Evolutionary conservation across 345 rosid species (phyloP).

Genomic region (Syzygium jambos): DNA sequence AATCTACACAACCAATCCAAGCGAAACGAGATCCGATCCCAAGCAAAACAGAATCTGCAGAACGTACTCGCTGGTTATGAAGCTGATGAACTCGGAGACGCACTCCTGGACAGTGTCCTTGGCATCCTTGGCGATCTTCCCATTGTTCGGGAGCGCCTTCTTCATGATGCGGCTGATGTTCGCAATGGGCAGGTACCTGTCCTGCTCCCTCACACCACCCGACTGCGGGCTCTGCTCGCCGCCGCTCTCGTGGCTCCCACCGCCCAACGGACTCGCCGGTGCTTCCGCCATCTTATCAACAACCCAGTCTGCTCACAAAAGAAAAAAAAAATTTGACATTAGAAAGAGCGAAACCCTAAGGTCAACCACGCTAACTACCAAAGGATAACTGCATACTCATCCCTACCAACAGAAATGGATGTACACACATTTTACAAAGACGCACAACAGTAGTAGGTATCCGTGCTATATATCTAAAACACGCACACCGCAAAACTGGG

Average conservation of each 20-base stretch:
- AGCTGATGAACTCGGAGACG: conserved; percentile 94
- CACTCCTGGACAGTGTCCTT: conserved; percentile 97
- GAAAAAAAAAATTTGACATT: background rate
- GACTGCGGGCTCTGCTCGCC: conserved; percentile 88
- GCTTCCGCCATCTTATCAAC: conserved; percentile 33
- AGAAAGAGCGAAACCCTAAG: background rate
- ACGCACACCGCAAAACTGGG: background rate
- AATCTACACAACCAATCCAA: background rate
- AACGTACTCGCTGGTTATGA: conserved; percentile 93
- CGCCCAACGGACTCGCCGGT: conserved; percentile 52
- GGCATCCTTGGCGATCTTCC: conserved; percentile 92
- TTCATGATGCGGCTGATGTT: conserved; percentile 96
- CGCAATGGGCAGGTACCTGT: conserved; percentile 88
- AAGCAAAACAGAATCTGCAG: background rate
- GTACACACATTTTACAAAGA: background rate
- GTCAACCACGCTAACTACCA: background rate
- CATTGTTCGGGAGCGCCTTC: conserved; percentile 88
- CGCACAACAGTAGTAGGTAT: background rate
- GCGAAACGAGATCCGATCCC: background rate
- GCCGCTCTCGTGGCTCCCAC: conserved; percentile 34
- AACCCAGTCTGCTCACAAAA: background rate
- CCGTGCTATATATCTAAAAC: background rate
- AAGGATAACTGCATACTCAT: background rate
- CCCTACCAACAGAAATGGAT: background rate
- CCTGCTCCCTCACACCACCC: conserved; percentile 71